Evolutionary conservation across 371 early-diverging fungal species (phyloP).

Genomic region (Fennellomyces sp.): DNA sequence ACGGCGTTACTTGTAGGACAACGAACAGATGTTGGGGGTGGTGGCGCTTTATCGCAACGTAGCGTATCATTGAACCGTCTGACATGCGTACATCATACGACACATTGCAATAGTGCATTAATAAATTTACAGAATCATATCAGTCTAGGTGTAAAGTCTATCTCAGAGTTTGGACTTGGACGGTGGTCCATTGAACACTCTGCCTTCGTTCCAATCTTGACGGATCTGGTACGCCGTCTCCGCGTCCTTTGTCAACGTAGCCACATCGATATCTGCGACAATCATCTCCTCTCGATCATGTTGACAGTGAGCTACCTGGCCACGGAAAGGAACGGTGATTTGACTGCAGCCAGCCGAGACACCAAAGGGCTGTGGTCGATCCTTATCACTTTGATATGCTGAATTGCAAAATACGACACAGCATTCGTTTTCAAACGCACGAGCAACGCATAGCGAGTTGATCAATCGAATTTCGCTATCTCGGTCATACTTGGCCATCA

Average conservation of each 20-base stretch:
- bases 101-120: too few species aligned
- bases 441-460: conserved; percentile 18
- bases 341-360: conserved; percentile 24
- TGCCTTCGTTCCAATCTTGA: conserved; percentile 26
- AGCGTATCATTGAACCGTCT: too few species aligned
- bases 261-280: conserved; percentile 23
- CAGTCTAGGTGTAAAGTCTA: too few species aligned
- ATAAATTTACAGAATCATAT: too few species aligned
- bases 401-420: conserved; percentile 27
- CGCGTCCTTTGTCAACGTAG: conserved; percentile 13
- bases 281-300: conserved; percentile 31
- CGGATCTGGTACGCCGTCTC: conserved; percentile 28
- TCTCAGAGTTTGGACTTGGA: too few species aligned
- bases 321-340: conserved; percentile 31
- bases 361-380: conserved; percentile 19
- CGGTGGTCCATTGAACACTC: conserved; percentile 2
- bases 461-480: conserved; percentile 24
- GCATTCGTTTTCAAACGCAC: conserved; percentile 30
- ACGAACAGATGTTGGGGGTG: too few species aligned
- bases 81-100: too few species aligned
- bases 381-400: conserved; percentile 12
- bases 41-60: too few species aligned
- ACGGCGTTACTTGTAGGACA: too few species aligned
- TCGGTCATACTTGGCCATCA: conserved; percentile 14
- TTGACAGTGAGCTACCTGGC: conserved; percentile 20